These are phyloP conservation scores for Hanseniaspora sp. DNA, from an alignment of 1,139 yeast genomes.

Conservation along the genomic window DNA sequence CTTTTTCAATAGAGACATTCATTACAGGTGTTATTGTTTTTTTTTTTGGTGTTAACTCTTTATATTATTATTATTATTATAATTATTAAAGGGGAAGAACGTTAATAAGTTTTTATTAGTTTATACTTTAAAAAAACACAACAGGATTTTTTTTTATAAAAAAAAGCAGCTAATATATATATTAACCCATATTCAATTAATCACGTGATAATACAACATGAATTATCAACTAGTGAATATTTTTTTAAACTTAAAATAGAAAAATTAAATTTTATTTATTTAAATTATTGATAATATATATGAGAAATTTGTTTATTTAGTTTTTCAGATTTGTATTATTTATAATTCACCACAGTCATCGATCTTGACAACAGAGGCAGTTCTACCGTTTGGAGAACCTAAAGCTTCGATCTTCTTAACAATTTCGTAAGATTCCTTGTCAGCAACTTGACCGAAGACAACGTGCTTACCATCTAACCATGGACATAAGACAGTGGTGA, in stretches of 20 bases:
- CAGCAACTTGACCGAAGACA: constrained; percentile 93
- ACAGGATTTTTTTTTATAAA: no score
- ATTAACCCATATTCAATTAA: no score
- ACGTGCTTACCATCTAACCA: constrained; percentile 99
- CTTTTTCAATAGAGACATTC: constrained; percentile 13
- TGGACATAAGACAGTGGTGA: constrained; percentile 89
- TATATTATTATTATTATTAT: no score
- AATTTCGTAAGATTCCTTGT: constrained; percentile 58
- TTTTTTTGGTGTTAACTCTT: background rate
- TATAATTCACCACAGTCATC: constrained; percentile 78
- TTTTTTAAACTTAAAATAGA: no score
- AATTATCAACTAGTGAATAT: no score
- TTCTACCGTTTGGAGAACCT: constrained; percentile 78
- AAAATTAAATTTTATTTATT: no score
- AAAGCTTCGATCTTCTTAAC: constrained; percentile 82
- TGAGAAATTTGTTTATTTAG: background rate
- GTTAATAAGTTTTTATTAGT: no score
- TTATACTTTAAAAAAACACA: no score
- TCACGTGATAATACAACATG: no score
- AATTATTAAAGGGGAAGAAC: background rate
- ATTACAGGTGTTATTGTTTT: background rate
- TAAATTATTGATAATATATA: background rate
- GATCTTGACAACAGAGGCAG: constrained; percentile 67
- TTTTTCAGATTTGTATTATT: constrained; percentile 17
- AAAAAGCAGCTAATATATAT: no score